Base-by-base conservation (phyloP, 768 basidiomycete species). In the Leccinum rimulosum region DNA sequence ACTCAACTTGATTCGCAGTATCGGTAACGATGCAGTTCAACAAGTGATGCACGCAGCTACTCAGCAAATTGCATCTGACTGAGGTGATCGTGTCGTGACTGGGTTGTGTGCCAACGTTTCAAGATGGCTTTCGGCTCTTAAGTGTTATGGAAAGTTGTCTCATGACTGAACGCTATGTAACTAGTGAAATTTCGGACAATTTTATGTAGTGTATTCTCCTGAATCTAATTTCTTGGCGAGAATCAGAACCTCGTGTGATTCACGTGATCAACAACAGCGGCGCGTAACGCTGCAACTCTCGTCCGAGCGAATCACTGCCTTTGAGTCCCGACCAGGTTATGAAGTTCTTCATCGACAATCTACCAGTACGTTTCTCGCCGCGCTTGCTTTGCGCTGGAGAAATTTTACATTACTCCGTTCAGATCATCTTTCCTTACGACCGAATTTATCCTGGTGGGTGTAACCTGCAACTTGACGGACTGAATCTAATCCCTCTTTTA, bases 401-500 rank as follows among this genome's bases (percentile, higher is more conserved):
- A n/a, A 56, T 27, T 33, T 55, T 27, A 52, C 55, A 33, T 30
- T 25, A 43, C 36, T 50, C 27, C 11, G 7, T 30, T 27, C 64
- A 93, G 92, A 87, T 95, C 66, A 81, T 94, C 70, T 94, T 95
- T 73, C 93, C 92, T 75, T 94, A 94, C 71, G 91, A 94, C 80
- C 86, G 92, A 70, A 93, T 98, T 69, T 98, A 97, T 74, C 95
- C 95, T 71, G 95, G 95, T 91, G 63, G 61, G 82, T 70, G 62
- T 27, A 17, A 27, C 61, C 7, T 55, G 12, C 27, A 33, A 43
- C 19, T 47, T 25, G 38, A 35, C 36, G n/a, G 56, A 25, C 38
- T 52, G 43, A 48, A 40, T 52, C 52, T 66, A 35, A 67, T 55
- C 40, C 40, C 48, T 40, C 54, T 28, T 43, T 35, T 68, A 94